Conservation (phyloP, 2,329 filamentous ascomycete genomes). For the Acrocalymma vagum region DNA sequence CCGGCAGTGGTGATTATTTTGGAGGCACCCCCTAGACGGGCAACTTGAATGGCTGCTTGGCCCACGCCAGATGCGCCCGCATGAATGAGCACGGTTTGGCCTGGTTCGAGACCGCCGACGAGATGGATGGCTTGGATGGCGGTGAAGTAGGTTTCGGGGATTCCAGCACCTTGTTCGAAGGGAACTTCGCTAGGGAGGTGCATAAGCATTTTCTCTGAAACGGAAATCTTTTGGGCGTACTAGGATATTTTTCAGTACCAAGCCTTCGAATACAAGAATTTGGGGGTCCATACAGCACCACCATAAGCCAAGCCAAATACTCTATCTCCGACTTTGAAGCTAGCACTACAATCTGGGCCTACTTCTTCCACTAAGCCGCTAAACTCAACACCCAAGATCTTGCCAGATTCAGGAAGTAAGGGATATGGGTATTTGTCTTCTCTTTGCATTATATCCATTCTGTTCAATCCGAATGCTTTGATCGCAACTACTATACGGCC, state of each 20-base stretch:
- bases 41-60: conserved; percentile 21
- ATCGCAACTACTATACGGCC: conserved; percentile 10
- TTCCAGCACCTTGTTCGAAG: conserved; percentile 10
- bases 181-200: background rate
- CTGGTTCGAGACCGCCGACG: conserved; percentile 25
- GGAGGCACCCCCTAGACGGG: conserved; percentile 2
- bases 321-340: conserved; percentile 2
- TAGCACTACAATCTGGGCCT: conserved; percentile 10
- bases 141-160: background rate
- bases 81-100: conserved; percentile 33
- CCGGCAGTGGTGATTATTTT: conserved; percentile 1
- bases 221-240: conserved; percentile 1
- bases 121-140: conserved; percentile 22
- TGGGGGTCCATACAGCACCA: background rate
- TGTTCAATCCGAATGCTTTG: conserved; percentile 17
- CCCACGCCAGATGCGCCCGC: conserved; percentile 23
- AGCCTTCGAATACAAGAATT: too few relatives aligned
- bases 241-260: too few relatives aligned
- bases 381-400: conserved; percentile 17
- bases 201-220: background rate
- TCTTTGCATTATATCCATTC: conserved; percentile 21
- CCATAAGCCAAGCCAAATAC: conserved; percentile 3
- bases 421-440: conserved; percentile 18
- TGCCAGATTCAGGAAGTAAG: conserved; percentile 13
- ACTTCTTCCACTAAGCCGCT: conserved; percentile 11